Conservation (phyloP, 331 rosid genomes). For the Spiraea crenata region DNA sequence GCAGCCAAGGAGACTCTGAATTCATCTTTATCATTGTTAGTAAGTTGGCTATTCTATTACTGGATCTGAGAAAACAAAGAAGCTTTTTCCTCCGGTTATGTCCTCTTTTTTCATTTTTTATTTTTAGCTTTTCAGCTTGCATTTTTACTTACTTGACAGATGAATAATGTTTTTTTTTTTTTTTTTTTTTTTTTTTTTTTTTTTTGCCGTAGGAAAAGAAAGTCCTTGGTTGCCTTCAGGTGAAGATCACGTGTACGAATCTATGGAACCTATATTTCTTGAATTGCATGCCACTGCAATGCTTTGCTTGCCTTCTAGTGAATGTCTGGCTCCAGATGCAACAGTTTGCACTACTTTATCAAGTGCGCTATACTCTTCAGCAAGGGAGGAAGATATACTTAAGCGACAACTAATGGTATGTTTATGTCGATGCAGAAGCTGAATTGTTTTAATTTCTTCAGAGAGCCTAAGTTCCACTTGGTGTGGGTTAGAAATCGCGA, state of each 20-base stretch:
- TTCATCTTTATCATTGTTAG: slow-evolving; percentile 74
- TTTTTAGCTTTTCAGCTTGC: not conserved
- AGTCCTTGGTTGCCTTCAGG: slow-evolving; percentile 63
- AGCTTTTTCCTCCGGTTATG: not conserved
- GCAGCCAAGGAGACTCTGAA: slow-evolving; percentile 79
- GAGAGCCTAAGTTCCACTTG: not conserved
- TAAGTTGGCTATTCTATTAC: slow-evolving; percentile 36
- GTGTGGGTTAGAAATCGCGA: slow-evolving; percentile 4
- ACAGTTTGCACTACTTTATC: slow-evolving; percentile 76
- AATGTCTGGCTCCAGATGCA: slow-evolving; percentile 92
- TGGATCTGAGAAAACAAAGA: slow-evolving; percentile 9
- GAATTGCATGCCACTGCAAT: slow-evolving; percentile 87
- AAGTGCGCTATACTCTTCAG: slow-evolving; percentile 82
- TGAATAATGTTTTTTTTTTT: too few species aligned
- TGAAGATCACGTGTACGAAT: slow-evolving; percentile 43
- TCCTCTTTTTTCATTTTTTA: not conserved
- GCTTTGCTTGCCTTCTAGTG: slow-evolving; percentile 95
- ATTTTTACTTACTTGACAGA: slow-evolving; percentile 5
- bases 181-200: too few species aligned
- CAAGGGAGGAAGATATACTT: slow-evolving; percentile 62
- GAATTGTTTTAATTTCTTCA: not conserved
- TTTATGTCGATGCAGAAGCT: slow-evolving; percentile 12
- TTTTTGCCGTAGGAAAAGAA: slow-evolving; percentile 59
- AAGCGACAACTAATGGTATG: slow-evolving; percentile 70
- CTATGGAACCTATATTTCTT: slow-evolving; percentile 62